Evolutionary conservation across 2,329 filamentous ascomycete species (phyloP).

Genomic region (Aspergillus fijiensis): DNA sequence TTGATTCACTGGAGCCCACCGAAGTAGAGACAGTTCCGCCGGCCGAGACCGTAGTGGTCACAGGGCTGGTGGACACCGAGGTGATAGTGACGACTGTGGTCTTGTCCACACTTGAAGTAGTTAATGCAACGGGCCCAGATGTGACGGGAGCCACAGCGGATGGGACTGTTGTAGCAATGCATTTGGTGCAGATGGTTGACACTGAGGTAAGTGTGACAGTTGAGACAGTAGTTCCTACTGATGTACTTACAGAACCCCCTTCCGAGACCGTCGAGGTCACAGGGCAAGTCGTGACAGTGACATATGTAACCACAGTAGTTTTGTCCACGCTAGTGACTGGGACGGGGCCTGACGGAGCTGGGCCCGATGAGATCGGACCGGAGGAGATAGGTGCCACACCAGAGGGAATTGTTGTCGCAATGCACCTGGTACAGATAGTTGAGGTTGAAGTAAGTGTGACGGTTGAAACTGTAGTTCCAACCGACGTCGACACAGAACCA

Average conservation of each 20-base stretch:
- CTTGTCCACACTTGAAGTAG: background rate
- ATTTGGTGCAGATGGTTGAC: conserved; percentile 27
- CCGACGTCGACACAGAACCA: conserved; percentile 38
- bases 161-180: conserved; percentile 8
- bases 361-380: background rate
- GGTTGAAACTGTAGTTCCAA: background rate
- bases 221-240: conserved; percentile 58
- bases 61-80: conserved; percentile 13
- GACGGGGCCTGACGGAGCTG: background rate
- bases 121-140: background rate
- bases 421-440: background rate
- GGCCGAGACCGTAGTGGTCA: conserved; percentile 12
- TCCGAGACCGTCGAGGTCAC: conserved; percentile 35
- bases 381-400: conserved; percentile 14
- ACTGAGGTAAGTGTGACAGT: conserved; percentile 37
- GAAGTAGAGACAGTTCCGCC: conserved; percentile 6
- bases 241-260: conserved; percentile 51
- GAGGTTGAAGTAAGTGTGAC: background rate
- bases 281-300: background rate
- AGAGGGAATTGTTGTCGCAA: background rate
- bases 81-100: conserved; percentile 17
- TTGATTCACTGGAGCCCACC: conserved; percentile 10
- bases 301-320: conserved; percentile 13
- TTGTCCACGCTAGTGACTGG: background rate
- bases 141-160: conserved; percentile 9